Evolutionary conservation across 768 basidiomycete genomes (phyloP).

Genomic region (Cystofilobasidium macerans): DNA sequence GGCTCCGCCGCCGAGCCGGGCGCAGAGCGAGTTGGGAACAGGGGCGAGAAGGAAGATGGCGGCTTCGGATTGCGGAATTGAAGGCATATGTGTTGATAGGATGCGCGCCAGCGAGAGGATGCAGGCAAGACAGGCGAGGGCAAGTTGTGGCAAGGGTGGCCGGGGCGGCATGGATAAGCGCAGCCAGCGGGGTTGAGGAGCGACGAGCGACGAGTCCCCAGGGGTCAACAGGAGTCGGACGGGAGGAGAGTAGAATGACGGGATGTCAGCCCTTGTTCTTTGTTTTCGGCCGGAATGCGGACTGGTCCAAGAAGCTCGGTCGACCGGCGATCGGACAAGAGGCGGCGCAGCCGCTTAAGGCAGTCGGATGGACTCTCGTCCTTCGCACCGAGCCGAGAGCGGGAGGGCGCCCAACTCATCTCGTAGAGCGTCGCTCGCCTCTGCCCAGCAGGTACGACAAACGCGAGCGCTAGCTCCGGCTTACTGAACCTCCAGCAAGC

Average conservation of each 20-base stretch:
- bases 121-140: no score
- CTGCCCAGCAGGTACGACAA: not conserved
- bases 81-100: slow-evolving; percentile 3
- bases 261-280: not conserved
- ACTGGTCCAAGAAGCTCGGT: not conserved
- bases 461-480: not conserved
- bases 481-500: not conserved
- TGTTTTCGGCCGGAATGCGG: not conserved
- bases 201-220: not conserved
- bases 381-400: no score
- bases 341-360: no score
- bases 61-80: slow-evolving; percentile 44
- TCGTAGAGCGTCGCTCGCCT: no score
- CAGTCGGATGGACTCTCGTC: no score
- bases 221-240: no score
- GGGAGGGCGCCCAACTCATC: no score
- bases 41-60: slow-evolving; percentile 91
- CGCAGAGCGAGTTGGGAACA: slow-evolving; percentile 83
- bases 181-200: not conserved
- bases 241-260: not conserved
- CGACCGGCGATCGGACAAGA: no score
- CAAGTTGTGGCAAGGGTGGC: no score
- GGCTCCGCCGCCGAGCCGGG: slow-evolving; percentile 62
- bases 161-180: no score
- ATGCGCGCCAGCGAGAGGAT: no score